These are phyloP conservation scores for Lactarius deliciosus DNA, from an alignment of 768 basidiomycete genomes.

Conservation along the genomic window DNA sequence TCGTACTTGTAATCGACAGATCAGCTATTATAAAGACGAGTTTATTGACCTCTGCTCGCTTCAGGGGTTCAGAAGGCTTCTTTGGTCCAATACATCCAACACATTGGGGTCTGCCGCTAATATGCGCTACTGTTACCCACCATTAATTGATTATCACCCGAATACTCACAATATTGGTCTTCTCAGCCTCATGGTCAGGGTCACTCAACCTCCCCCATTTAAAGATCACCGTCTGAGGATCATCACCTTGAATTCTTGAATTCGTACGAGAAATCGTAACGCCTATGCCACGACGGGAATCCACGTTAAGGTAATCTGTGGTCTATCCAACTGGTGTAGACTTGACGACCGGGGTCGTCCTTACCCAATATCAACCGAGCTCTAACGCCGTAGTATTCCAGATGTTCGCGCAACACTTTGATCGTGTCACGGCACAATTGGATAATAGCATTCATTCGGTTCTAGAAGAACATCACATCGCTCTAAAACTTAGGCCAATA, in stretches of 20 bases:
- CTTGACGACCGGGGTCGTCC: conserved; percentile 9
- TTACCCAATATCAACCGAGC: conserved; percentile 4
- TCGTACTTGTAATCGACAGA: too few relatives aligned
- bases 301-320: background rate
- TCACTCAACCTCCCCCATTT: conserved; percentile 9
- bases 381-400: conserved; percentile 10
- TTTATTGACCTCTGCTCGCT: background rate
- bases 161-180: background rate
- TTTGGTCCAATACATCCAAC: background rate
- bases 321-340: conserved; percentile 12
- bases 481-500: background rate
- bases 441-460: background rate
- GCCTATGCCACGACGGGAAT: background rate
- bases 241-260: background rate
- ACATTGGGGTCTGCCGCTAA: background rate
- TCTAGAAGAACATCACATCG: background rate
- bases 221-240: conserved; percentile 8
- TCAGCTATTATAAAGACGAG: background rate
- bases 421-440: background rate
- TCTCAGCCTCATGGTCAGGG: conserved; percentile 2
- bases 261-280: background rate
- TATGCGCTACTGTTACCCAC: background rate
- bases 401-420: background rate
- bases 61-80: background rate
- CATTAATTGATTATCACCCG: background rate